Evolutionary conservation across 23 red algal genomes (phyloP), one percentile per base, ranked within the genome.

Genomic region (Gracilaria domingensis): DNA sequence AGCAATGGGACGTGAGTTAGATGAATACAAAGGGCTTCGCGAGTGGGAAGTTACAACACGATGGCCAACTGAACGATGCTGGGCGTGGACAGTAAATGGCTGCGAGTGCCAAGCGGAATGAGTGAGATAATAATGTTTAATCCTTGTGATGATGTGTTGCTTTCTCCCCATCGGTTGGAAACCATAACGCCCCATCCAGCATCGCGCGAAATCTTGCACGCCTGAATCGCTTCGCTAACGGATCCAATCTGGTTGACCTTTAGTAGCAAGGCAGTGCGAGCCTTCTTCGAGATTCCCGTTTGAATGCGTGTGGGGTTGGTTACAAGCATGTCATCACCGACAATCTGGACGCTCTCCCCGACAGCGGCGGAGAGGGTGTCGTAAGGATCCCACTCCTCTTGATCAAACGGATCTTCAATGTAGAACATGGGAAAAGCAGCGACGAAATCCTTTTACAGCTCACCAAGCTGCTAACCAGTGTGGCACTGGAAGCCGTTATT

Each of bases 131-230:
- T n/a, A n/a, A n/a, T n/a, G n/a, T n/a, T n/a, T n/a, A n/a, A n/a
- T n/a, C n/a, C n/a, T n/a, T n/a, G n/a, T n/a, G n/a, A n/a, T n/a
- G n/a, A n/a, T n/a, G n/a, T n/a, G n/a, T n/a, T n/a, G n/a, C n/a
- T 98, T 85, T 98, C 96, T 18, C 96, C 96, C 14, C 88, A 95
- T 21, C 96, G 93, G 82, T 95, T 89, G 28, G 92, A 91, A 44
- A 98, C 96, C 93, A 98, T 95, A 5, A 98, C 96, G 21, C 96
- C 96, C 93, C 93, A 98, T 61, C 91, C 91, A 14, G 89, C 83
- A 26, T 93, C 80, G 54, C 96, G 87, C 48, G 91, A 91, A 47
- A 91, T 57, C 40, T 85, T 89, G 66, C 83, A 80, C 24, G 93
- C 93, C 59, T 95, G 72, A 66, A 98, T 98, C 4, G 96, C 79